Conservation (phyloP, 2,329 filamentous ascomycete genomes). For the Diaporthe caulivora region DNA sequence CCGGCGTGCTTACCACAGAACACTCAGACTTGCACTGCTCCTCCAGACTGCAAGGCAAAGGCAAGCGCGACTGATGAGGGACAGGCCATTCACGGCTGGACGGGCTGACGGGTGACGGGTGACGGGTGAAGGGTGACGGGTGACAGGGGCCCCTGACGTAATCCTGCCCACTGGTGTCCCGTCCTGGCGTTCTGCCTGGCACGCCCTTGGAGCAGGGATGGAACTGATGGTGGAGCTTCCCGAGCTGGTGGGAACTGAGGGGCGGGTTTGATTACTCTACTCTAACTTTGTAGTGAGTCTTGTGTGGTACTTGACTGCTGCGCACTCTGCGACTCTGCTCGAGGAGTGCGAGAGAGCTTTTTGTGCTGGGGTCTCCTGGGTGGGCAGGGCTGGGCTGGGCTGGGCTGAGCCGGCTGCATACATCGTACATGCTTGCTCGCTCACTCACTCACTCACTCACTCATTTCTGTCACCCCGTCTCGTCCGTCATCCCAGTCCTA, state of each 20-base stretch:
- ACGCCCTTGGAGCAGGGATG: constrained; percentile 20
- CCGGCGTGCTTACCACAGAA: too few relatives aligned
- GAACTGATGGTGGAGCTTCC: constrained; percentile 24
- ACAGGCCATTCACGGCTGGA: too few relatives aligned
- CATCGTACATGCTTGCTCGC: neutral
- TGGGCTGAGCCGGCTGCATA: constrained; percentile 9
- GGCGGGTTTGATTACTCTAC: constrained; percentile 11
- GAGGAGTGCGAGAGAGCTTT: neutral
- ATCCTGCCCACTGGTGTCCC: constrained; percentile 9
- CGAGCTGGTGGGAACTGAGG: constrained; percentile 29
- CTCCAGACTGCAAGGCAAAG: neutral
- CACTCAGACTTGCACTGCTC: neutral
- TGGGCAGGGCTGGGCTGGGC: neutral
- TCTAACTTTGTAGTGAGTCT: too few relatives aligned
- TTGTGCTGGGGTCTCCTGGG: neutral
- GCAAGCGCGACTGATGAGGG: constrained; percentile 1
- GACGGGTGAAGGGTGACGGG: neutral
- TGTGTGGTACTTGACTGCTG: too few relatives aligned
- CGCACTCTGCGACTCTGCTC: neutral
- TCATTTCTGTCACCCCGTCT: too few relatives aligned
- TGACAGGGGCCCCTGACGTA: constrained; percentile 14
- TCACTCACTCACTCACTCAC: neutral
- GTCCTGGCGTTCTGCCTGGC: too few relatives aligned
- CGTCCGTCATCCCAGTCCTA: too few relatives aligned
- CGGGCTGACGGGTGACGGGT: too few relatives aligned